Percentiles rank a stretch among this genome's conserved stretches.
phyloP scores from a whole-genome alignment of 2,329 filamentous ascomycete genomes.

The Colletotrichum shisoi region DNA sequence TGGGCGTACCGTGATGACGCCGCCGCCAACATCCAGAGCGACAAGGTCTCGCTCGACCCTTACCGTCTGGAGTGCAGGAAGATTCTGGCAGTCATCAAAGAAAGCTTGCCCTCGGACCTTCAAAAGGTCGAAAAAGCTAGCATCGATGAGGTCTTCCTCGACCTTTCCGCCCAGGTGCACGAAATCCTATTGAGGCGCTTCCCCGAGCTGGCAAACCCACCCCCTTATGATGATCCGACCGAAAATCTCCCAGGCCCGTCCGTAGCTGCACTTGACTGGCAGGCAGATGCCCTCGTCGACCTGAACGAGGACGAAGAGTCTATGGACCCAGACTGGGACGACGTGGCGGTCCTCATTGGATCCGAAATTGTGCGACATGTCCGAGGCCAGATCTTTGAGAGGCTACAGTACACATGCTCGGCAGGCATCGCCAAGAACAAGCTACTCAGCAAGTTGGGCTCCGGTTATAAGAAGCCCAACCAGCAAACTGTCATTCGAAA shows the following conservation, averaged over 20 bases:
- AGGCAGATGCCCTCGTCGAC: constrained; percentile 81
- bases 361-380: constrained; percentile 87
- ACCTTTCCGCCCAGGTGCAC: constrained; percentile 86
- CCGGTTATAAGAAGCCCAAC: constrained; percentile 90
- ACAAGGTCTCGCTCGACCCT: constrained; percentile 94
- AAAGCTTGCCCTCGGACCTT: constrained; percentile 68
- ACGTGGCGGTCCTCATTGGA: constrained; percentile 84
- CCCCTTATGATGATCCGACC: constrained; percentile 76
- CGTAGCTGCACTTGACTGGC: constrained; percentile 78
- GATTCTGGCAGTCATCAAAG: constrained; percentile 82
- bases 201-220: constrained; percentile 71
- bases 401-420: constrained; percentile 88
- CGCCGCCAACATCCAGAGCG: constrained; percentile 77
- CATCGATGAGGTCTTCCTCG: constrained; percentile 94
- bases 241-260: constrained; percentile 76
- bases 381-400: constrained; percentile 71
- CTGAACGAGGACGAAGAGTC: constrained; percentile 78
- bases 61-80: constrained; percentile 85
- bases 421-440: constrained; percentile 91
- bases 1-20: constrained; percentile 92
- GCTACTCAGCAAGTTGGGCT: constrained; percentile 93
- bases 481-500: constrained; percentile 93
- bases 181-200: constrained; percentile 77
- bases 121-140: constrained; percentile 90
- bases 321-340: constrained; percentile 93